Base-by-base conservation (phyloP, 208 protist species). In the Naegleria lovaniensis region DNA sequence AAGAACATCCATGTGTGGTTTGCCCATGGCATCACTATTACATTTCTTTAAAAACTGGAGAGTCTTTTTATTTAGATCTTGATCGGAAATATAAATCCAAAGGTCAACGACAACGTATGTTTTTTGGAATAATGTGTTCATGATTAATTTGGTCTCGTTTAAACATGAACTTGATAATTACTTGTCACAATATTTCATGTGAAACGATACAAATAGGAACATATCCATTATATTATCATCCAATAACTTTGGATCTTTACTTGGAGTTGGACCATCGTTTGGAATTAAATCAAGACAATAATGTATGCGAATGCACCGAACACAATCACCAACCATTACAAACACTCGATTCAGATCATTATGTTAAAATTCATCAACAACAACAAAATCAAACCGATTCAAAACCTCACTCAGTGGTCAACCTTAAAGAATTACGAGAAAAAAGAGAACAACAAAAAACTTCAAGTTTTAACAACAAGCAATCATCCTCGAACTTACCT, bases 21-120 rank as follows among this genome's bases (percentile, higher is more conserved):
- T 88, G 85, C 39, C 85, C 85, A 38, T 88, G 85, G 85, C 85
- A 88, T 88, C 85, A 88, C 22, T 88, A 88, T 59, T 29, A 67
- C 2, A 88, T 88, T 40, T 9, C 0, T 33, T 88, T 88, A 29
- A 59, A 9, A 39, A 88, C 25, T 40, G 85, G 85, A 15, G 85
- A 88, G 22, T 7, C 38, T 29, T 39, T 88, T 40, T 88, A 88
- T 59, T 39, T 67, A 22, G 43, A 39, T 36, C 25, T 88, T 11
- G n/a, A 88, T 22, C 6, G 5, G 0, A 39, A 58, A 39, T 15
- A 29, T 36, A 88, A 59, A 59, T 40, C 43, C 22, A 88, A 88
- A 19, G 85, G 85, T 36, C 3, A n/a, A 5, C 52, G 48, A 39
- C 85, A 88, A 59, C 40, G 85, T 33, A 22, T n/a, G n/a, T n/a